Evolutionary conservation across 2,329 filamentous ascomycete genomes (phyloP).

Genomic region (Diaporthe helianthi): DNA sequence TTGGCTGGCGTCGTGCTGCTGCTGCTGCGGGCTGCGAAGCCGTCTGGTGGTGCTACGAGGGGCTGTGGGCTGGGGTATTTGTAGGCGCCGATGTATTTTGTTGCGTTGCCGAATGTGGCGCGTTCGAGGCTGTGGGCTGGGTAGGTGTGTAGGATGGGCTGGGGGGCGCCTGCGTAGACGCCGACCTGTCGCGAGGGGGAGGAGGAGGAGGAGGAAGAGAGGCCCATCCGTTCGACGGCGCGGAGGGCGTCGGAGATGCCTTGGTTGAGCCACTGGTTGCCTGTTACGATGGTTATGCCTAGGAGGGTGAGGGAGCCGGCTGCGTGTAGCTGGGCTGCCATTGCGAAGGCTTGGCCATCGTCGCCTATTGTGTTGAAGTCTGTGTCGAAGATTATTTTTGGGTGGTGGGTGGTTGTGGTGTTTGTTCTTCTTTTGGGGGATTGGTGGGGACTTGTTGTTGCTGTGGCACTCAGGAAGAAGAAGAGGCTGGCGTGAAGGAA

Average conservation of each 20-base stretch:
- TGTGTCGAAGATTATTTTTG: slow-evolving; percentile 5
- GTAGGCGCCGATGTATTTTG: neutral
- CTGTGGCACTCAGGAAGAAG: neutral
- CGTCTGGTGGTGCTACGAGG: neutral
- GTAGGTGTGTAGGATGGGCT: neutral
- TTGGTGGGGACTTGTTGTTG: neutral
- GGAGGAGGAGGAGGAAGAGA: too few species aligned
- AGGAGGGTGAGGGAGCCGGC: neutral
- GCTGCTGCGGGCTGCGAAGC: neutral
- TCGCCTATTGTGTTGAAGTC: slow-evolving; percentile 23
- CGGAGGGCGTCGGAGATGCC: neutral
- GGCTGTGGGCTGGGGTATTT: neutral
- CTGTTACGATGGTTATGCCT: neutral
- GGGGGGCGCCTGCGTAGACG: neutral
- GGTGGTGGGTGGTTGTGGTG: neutral
- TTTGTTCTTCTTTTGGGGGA: neutral
- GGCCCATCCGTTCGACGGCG: slow-evolving; percentile 1
- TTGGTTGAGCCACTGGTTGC: slow-evolving; percentile 5
- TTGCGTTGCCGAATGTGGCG: neutral
- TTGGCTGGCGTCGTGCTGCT: neutral
- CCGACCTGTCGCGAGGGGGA: too few species aligned
- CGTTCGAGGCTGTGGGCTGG: neutral
- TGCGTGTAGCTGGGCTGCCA: slow-evolving; percentile 8
- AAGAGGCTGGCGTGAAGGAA: neutral
- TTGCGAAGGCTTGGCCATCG: slow-evolving; percentile 19